Evolutionary conservation across 73 alveolate species (phyloP), one percentile per base, ranked within the genome.

Genomic region (Paramecium tetraurelia): DNA sequence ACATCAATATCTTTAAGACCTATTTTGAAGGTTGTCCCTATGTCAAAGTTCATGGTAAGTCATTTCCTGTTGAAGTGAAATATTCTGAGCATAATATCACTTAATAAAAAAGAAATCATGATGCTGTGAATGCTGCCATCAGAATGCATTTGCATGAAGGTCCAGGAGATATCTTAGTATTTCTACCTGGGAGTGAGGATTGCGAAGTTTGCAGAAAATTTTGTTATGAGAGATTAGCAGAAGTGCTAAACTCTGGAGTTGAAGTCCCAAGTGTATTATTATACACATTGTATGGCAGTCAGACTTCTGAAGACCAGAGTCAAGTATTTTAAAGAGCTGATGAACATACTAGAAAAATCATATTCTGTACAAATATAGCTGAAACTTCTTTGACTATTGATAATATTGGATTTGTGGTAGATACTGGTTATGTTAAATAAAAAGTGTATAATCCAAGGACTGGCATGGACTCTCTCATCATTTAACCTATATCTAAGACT

Each of bases 181-280:
- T 98, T 76, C 92, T 98, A 59, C 97, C 99, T 5, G 99, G 99
- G 12, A 96, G 97, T 94, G 99, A 98, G 77, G 99, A 97, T 70
- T 98, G 99, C 59, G 99, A 98, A 92, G 85, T 86, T 41, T 99
- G 99, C 4, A 58, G 95, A 18, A 95, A 85, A 50, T 44, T 92
- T 33, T 93, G 97, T 72, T 86, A 80, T 48, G 95, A 92, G 48
- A 92, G 92, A 70, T 89, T 96, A 21, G 63, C 93, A 27, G 95
- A 95, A 53, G 70, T 95, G 41, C 29, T 94, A 27, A 93, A 95
- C 14, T 58, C 80, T 38, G 98, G 98, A 40, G 59, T 43, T 12
- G 94, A 89, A 71, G 57, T 89, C 0, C 92, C 94, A 0, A 68
- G 92, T 10, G 87, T 89, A 10, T 24, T 89, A 46, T 46, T 89